phyloP scores from a whole-genome alignment of 768 basidiomycete species.

The Hericium coralloides region DNA sequence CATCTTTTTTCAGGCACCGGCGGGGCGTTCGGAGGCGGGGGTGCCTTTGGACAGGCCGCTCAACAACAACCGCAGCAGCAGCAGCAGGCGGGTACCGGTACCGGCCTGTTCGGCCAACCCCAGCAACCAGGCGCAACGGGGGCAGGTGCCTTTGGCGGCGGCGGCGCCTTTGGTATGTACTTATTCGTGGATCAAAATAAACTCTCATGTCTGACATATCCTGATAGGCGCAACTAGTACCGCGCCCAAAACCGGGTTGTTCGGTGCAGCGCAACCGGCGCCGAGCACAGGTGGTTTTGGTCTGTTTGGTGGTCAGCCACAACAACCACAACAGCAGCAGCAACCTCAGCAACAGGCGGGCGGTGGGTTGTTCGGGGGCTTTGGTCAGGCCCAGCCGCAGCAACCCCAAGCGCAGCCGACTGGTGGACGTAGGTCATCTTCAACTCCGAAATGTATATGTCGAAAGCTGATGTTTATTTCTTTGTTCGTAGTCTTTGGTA shows the following conservation, averaged over 20 bases:
- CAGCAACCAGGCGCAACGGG: constrained; percentile 2
- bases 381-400: constrained; percentile 22
- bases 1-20: constrained; percentile 3
- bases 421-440: not conserved
- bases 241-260: constrained; percentile 18
- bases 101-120: constrained; percentile 23
- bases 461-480: not conserved
- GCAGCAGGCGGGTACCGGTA: constrained; percentile 23
- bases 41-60: constrained; percentile 19
- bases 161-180: constrained; percentile 20
- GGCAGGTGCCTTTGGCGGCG: constrained; percentile 13
- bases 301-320: constrained; percentile 24
- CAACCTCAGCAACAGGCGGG: constrained; percentile 14
- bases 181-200: not conserved
- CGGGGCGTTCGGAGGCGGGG: constrained; percentile 11
- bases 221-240: constrained; percentile 5
- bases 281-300: constrained; percentile 9
- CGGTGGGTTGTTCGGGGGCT: constrained; percentile 12
- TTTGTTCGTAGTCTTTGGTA: not conserved
- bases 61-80: constrained; percentile 18
- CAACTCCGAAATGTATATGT: not conserved
- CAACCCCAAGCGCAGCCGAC: constrained; percentile 24
- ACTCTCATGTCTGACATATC: not conserved
- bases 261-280: constrained; percentile 9
- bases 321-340: constrained; percentile 17